Conservation (phyloP, 768 basidiomycete genomes). For the Infundibulicybe gibba region DNA sequence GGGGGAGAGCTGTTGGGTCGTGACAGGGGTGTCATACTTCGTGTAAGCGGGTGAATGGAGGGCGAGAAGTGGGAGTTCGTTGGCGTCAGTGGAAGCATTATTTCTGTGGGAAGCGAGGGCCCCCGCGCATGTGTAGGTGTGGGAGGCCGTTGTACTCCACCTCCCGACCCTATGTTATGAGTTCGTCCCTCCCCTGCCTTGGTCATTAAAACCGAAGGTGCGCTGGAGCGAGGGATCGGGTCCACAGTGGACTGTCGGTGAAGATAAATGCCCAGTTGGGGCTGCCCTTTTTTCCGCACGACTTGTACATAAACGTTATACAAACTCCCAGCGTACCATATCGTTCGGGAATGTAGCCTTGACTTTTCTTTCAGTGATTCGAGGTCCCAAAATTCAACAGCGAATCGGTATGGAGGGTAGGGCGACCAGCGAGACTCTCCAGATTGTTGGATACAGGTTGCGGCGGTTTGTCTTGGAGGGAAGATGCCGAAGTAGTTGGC, state of each 20-base stretch:
- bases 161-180: conserved; percentile 3
- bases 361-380: conserved; percentile 81
- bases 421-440: conserved; percentile 54
- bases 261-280: conserved; percentile 84
- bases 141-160: conserved; percentile 4
- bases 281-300: conserved; percentile 70
- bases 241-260: conserved; percentile 84
- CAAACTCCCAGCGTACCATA: conserved; percentile 87
- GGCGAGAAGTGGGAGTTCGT: conserved; percentile 38
- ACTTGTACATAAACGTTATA: conserved; percentile 91
- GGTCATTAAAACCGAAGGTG: conserved; percentile 29
- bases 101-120: conserved; percentile 26
- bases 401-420: conserved; percentile 81
- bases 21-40: conserved; percentile 39
- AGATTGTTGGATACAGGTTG: conserved; percentile 38
- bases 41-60: conserved; percentile 38
- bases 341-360: conserved; percentile 76
- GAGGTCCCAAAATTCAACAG: conserved; percentile 89
- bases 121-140: conserved; percentile 18
- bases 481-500: conserved; percentile 64
- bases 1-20: conserved; percentile 18
- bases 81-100: conserved; percentile 21
- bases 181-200: conserved; percentile 2
- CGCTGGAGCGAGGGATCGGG: conserved; percentile 69
- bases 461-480: conserved; percentile 36